Evolutionary conservation across 192 early-diverging fungal species (phyloP).

Genomic region (Diversispora epigaea): DNA sequence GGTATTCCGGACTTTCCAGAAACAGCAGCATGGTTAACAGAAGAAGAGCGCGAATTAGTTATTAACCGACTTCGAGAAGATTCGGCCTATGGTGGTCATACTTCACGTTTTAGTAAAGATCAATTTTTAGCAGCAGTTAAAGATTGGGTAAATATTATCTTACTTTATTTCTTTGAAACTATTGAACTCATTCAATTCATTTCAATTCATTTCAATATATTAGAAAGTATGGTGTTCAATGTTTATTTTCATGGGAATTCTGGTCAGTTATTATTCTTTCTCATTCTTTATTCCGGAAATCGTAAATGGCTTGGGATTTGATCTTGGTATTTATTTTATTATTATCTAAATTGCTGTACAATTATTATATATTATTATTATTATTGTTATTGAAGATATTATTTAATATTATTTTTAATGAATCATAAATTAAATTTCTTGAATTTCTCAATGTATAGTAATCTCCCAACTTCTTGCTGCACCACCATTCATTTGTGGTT

Average conservation of each 20-base stretch:
- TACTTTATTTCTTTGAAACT: not conserved
- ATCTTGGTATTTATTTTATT: conserved; percentile 22
- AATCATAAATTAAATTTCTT: not conserved
- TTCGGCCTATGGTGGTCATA: conserved; percentile 49
- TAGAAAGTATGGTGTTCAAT: conserved; percentile 50
- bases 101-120: conserved; percentile 51
- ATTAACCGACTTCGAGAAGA: conserved; percentile 45
- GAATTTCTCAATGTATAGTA: not conserved
- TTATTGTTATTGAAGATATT: not conserved
- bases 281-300: conserved; percentile 72
- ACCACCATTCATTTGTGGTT: conserved; percentile 32
- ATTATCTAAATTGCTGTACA: too few species aligned
- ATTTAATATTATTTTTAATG: not conserved
- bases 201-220: too few species aligned
- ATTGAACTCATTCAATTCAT: not conserved
- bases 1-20: conserved; percentile 51
- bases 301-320: conserved; percentile 67
- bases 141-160: conserved; percentile 42
- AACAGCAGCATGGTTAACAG: conserved; percentile 45
- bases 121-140: conserved; percentile 49
- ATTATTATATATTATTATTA: not conserved
- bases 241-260: conserved; percentile 63
- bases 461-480: conserved; percentile 35
- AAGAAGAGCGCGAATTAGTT: conserved; percentile 47
- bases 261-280: conserved; percentile 62